Conservation (phyloP, 2,329 filamentous ascomycete genomes). For the Hymenoscyphus fructigenus region DNA sequence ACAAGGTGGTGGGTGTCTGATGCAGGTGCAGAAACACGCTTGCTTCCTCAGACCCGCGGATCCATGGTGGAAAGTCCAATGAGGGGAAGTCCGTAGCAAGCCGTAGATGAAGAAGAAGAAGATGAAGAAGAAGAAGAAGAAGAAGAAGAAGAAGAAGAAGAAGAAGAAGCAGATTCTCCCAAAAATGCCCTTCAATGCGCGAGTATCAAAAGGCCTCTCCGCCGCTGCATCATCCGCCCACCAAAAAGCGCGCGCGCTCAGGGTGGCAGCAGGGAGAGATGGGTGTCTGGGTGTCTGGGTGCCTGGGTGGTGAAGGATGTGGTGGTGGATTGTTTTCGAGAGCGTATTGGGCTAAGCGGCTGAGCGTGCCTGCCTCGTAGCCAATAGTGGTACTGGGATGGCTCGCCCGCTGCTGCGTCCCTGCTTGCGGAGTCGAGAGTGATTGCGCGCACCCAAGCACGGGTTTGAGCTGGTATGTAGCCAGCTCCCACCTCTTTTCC, state of each 20-base stretch:
- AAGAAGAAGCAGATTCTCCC: no score
- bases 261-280: not conserved
- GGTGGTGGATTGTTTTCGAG: not conserved
- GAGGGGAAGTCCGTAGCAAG: not conserved
- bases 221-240: not conserved
- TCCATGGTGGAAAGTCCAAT: constrained; percentile 1
- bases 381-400: not conserved
- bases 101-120: not conserved
- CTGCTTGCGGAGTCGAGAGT: not conserved
- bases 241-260: no score
- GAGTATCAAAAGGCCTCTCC: no score
- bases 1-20: not conserved
- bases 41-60: not conserved
- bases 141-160: not conserved
- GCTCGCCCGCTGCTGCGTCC: not conserved
- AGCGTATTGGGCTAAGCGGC: not conserved
- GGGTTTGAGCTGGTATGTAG: not conserved
- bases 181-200: no score
- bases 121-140: no score
- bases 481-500: not conserved
- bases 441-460: not conserved
- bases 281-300: not conserved
- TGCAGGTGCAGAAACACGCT: constrained; percentile 4
- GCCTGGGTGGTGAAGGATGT: not conserved
- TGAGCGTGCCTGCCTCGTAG: not conserved